Base-by-base conservation (phyloP, 2,329 filamentous ascomycete species). In the Sporothrix curviconia region DNA sequence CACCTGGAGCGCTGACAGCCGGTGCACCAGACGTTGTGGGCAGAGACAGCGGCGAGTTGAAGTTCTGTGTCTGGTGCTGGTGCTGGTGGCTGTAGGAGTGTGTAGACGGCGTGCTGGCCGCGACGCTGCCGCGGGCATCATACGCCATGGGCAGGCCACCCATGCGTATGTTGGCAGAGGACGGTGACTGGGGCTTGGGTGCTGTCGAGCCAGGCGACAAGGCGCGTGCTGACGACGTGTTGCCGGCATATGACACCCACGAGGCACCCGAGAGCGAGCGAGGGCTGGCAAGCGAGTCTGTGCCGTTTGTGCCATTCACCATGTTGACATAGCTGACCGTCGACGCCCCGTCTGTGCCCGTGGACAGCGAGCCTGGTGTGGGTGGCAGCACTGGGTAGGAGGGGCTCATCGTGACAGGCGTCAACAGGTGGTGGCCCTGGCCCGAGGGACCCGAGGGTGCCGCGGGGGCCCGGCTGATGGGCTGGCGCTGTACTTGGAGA, bases 401-500 rank as follows among this genome's bases (percentile, higher is more conserved):
- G 11, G 67, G 63, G 58, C 65, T 64, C 40, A 71, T 62, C 11
- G 68, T 72, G 51, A 69, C 63, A 2, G 76, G 71, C 1, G 72
- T 71, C 61, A 77, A 67, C 63, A 79, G 67, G 60, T 70, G 75
- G 36, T 71, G 64, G 1, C 71, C 69, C 0, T 60, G 64, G 17
- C 58, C 61, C 7, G 65, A 24, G 2, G 28, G 19, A 0, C 58
- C 60, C n/a, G n/a, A n/a, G n/a, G n/a, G n/a, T n/a, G n/a, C n/a
- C n/a, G n/a, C n/a, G n/a, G n/a, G n/a, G n/a, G n/a, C n/a, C n/a
- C n/a, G 62, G 71, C 71, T 60, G 71, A 71, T 1, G 75, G 75
- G 61, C 70, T 78, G n/a, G 77, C 77, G 66, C 78, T 81, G 70
- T 97, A 99, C 87, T 99, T 99, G 67, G 90, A 86, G 69, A 99